Conservation (phyloP, 306 rosid species). For the Cajanus cajan region DNA sequence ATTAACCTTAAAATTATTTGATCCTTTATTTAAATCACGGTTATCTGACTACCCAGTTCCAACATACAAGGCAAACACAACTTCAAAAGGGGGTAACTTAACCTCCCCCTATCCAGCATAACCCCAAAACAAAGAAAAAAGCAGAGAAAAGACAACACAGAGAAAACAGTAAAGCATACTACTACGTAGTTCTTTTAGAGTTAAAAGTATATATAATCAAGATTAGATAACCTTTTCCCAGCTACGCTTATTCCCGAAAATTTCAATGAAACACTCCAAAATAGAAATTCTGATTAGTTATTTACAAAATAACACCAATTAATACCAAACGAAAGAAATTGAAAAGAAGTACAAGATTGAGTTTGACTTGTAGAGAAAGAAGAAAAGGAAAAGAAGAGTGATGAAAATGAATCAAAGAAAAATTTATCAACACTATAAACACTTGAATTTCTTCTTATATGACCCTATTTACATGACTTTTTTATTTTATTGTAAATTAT, state of each 20-base stretch:
- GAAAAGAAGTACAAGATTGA: too few species aligned
- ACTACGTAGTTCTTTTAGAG: neutral
- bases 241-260: neutral
- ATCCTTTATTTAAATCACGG: neutral
- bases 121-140: neutral
- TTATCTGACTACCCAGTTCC: neutral
- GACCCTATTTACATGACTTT: too few species aligned
- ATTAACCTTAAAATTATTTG: neutral
- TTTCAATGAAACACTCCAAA: neutral
- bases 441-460: too few species aligned
- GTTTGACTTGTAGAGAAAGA: too few species aligned
- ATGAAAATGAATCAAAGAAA: too few species aligned
- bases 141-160: neutral
- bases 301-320: neutral
- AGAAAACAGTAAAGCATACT: conserved; percentile 18
- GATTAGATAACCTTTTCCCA: neutral
- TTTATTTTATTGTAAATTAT: too few species aligned
- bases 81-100: neutral
- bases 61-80: neutral
- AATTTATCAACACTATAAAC: too few species aligned
- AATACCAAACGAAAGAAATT: too few species aligned
- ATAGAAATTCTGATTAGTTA: neutral
- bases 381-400: too few species aligned
- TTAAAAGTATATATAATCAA: conserved; percentile 13
- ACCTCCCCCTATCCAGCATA: neutral